phyloP scores from a whole-genome alignment of 208 protist species.

The Blastocrithidia nonstop region DNA sequence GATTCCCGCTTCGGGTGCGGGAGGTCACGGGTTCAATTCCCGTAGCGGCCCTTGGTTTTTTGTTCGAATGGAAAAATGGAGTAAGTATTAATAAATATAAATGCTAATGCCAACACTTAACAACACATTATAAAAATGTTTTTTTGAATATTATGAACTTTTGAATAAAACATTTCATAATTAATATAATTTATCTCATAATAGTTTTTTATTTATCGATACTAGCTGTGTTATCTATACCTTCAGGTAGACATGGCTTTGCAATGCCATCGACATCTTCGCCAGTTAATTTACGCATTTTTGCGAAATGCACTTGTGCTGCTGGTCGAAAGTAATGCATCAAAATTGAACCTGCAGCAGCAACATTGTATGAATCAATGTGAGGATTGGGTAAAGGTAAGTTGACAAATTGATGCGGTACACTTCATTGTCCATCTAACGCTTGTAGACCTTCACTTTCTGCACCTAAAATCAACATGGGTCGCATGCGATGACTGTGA shows the following conservation, averaged over 20 bases:
- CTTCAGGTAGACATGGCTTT: too few species aligned
- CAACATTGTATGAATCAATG: slow-evolving; percentile 71
- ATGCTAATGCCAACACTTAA: too few species aligned
- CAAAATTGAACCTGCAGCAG: slow-evolving; percentile 58
- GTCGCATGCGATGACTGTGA: slow-evolving; percentile 13
- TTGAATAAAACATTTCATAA: too few species aligned
- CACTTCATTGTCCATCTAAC: slow-evolving; percentile 30
- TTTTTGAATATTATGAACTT: too few species aligned
- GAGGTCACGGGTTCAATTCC: slow-evolving; percentile 80
- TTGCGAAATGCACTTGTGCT: slow-evolving; percentile 24
- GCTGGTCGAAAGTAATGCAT: slow-evolving; percentile 45
- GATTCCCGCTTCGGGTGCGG: slow-evolving; percentile 75
- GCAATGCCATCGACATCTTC: too few species aligned
- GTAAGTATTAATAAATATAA: too few species aligned
- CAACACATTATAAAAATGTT: too few species aligned
- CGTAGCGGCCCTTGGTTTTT: slow-evolving; percentile 4
- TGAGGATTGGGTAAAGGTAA: slow-evolving; percentile 43
- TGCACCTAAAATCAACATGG: slow-evolving; percentile 67
- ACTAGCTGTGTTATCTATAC: too few species aligned
- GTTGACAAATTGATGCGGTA: slow-evolving; percentile 43
- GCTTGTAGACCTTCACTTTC: slow-evolving; percentile 46
- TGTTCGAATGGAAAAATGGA: too few species aligned
- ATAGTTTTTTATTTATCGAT: too few species aligned
- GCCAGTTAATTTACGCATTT: too few species aligned
- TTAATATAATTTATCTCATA: too few species aligned